Evolutionary conservation across 208 protist species (phyloP).

Genomic region (Crithidia bombi): DNA sequence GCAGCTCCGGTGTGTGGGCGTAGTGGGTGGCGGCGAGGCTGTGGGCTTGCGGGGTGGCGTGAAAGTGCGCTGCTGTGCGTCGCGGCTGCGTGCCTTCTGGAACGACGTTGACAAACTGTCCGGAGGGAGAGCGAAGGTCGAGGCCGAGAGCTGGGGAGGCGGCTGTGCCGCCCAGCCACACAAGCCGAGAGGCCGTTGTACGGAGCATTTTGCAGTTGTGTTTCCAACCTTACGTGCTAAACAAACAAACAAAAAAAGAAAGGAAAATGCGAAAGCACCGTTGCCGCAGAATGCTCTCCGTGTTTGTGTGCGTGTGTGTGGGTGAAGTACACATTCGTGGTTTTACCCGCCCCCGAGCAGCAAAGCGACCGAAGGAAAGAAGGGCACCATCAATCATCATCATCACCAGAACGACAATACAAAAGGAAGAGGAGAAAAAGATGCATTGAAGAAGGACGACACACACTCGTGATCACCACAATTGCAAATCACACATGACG

Average conservation of each 20-base stretch:
- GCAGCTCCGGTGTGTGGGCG: slow-evolving; percentile 27
- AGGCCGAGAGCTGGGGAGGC: slow-evolving; percentile 55
- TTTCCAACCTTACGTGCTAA: neutral
- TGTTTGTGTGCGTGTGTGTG: too few relatives aligned
- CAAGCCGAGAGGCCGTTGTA: slow-evolving; percentile 21
- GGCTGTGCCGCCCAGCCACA: slow-evolving; percentile 79
- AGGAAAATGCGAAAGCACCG: neutral
- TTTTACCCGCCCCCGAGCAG: too few relatives aligned
- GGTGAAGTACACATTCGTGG: too few relatives aligned
- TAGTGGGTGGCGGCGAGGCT: slow-evolving; percentile 36
- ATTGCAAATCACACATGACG: too few relatives aligned
- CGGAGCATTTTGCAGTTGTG: slow-evolving; percentile 39
- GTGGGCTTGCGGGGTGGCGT: slow-evolving; percentile 40
- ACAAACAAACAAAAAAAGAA: neutral
- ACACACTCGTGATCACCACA: too few relatives aligned
- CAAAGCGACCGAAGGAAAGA: slow-evolving; percentile 10
- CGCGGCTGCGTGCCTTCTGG: slow-evolving; percentile 52
- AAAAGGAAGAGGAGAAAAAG: too few relatives aligned
- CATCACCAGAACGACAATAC: too few relatives aligned
- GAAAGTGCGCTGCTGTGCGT: slow-evolving; percentile 33
- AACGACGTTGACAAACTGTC: slow-evolving; percentile 82
- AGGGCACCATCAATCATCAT: slow-evolving; percentile 9
- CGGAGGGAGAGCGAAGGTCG: slow-evolving; percentile 53
- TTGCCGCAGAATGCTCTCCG: too few relatives aligned
- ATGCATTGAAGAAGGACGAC: too few relatives aligned